Evolutionary conservation across 495 filamentous ascomycete genomes (phyloP).

Genomic region (Xanthoparmelia taractica): DNA sequence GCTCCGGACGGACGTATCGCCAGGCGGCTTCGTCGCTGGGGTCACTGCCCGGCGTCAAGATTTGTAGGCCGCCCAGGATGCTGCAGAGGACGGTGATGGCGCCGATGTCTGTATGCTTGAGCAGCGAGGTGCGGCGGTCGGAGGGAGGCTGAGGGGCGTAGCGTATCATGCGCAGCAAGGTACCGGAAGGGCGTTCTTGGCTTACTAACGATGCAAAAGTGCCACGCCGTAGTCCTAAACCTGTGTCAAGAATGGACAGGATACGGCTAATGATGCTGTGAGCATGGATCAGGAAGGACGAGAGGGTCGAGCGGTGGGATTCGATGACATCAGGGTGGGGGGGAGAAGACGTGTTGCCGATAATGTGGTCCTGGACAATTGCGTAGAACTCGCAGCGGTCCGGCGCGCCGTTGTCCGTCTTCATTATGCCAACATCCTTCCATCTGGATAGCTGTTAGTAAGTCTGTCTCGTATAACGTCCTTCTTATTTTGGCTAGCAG

Average conservation of each 20-base stretch:
- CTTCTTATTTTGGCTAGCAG: not conserved
- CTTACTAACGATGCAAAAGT: conserved; percentile 13
- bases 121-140: not conserved
- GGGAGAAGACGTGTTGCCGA: conserved; percentile 12
- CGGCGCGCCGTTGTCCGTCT: conserved; percentile 20
- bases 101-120: conserved; percentile 25
- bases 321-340: conserved; percentile 17
- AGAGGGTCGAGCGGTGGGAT: conserved; percentile 1
- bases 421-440: conserved; percentile 19
- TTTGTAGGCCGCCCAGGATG: conserved; percentile 26
- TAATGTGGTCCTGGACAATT: conserved; percentile 20
- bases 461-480: not conserved
- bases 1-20: conserved; percentile 32
- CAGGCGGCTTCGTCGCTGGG: conserved; percentile 26
- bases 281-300: conserved; percentile 12
- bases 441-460: conserved; percentile 12
- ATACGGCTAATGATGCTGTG: conserved; percentile 15
- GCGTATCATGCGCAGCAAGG: conserved; percentile 17
- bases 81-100: conserved; percentile 29
- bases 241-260: conserved; percentile 11
- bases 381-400: conserved; percentile 25
- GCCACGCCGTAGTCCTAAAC: conserved; percentile 13
- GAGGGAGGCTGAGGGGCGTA: conserved; percentile 11
- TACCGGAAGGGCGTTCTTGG: conserved; percentile 15
- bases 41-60: not conserved